Percentiles rank a stretch among this genome's conserved stretches.
Conservation (phyloP, 2,329 filamentous ascomycete genomes). For the Tolypocladium ovalisporum region DNA sequence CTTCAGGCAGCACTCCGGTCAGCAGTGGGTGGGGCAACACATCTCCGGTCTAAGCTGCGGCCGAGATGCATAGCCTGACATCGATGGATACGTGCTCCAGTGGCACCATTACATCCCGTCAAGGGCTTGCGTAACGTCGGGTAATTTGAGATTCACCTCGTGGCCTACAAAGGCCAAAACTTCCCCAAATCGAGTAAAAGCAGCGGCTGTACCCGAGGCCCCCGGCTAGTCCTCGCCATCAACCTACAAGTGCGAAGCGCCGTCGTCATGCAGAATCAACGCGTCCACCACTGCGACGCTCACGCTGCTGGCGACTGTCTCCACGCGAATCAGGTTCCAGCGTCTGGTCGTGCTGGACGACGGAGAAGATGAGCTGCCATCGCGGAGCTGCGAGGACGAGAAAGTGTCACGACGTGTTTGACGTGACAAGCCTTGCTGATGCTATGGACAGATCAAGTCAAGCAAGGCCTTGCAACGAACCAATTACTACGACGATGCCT, state of each 20-base stretch:
- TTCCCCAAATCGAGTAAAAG: too few relatives aligned
- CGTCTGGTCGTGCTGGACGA: neutral
- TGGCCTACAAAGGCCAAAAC: too few relatives aligned
- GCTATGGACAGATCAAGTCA: slow-evolving; percentile 21
- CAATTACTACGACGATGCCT: slow-evolving; percentile 3
- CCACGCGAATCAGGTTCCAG: slow-evolving; percentile 1
- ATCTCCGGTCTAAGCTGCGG: too few relatives aligned
- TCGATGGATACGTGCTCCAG: neutral
- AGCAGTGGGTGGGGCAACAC: too few relatives aligned
- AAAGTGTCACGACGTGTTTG: slow-evolving; percentile 13
- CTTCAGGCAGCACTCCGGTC: neutral
- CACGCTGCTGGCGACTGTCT: slow-evolving; percentile 9
- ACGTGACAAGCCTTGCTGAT: neutral
- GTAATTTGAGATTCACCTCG: neutral
- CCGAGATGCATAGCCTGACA: neutral
- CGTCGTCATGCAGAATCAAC: neutral
- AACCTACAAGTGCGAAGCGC: neutral
- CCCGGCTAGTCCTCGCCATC: neutral
- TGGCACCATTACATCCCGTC: too few relatives aligned
- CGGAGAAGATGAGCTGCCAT: neutral
- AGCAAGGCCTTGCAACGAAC: slow-evolving; percentile 9
- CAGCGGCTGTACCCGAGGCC: too few relatives aligned
- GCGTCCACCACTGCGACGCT: slow-evolving; percentile 4
- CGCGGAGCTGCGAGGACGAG: slow-evolving; percentile 17
- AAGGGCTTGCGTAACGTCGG: too few relatives aligned